phyloP scores from a whole-genome alignment of 768 basidiomycete genomes.

The Russula sp. region DNA sequence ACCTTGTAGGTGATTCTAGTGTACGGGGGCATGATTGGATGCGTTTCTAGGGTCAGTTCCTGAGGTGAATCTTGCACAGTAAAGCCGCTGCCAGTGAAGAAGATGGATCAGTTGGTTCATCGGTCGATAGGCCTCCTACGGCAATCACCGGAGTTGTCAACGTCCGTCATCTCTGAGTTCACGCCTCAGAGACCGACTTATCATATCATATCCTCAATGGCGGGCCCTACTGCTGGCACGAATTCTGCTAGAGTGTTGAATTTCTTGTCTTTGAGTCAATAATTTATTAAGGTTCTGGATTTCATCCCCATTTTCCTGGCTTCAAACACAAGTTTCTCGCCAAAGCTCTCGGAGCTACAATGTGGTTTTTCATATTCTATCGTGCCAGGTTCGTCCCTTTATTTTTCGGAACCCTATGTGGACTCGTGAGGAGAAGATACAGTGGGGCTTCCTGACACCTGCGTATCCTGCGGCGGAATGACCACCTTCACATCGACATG shows the following conservation, averaged over 20 bases:
- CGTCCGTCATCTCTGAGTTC: background rate
- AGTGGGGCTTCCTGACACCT: too few species aligned
- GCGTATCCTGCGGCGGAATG: too few species aligned
- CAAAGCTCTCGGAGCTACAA: conserved; percentile 82
- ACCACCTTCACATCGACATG: too few species aligned
- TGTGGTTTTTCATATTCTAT: conserved; percentile 99
- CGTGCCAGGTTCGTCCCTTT: conserved; percentile 66
- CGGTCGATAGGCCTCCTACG: background rate
- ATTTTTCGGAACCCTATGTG: background rate
- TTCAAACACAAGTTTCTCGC: conserved; percentile 70
- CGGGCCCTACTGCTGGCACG: conserved; percentile 15
- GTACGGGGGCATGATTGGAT: background rate
- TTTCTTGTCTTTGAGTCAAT: background rate
- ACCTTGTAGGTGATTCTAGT: conserved; percentile 18
- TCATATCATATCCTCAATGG: background rate
- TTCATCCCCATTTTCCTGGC: conserved; percentile 83
- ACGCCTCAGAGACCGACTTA: too few species aligned
- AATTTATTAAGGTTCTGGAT: conserved; percentile 45
- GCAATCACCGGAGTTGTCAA: conserved; percentile 6
- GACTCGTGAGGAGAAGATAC: too few species aligned
- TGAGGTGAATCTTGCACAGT: too few species aligned
- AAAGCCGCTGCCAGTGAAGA: too few species aligned
- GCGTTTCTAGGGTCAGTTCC: too few species aligned
- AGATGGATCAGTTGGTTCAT: too few species aligned
- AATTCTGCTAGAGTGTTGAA: background rate